Conservation (phyloP, 192 early-diverging fungal genomes). For the Rhizophagus clarus region DNA sequence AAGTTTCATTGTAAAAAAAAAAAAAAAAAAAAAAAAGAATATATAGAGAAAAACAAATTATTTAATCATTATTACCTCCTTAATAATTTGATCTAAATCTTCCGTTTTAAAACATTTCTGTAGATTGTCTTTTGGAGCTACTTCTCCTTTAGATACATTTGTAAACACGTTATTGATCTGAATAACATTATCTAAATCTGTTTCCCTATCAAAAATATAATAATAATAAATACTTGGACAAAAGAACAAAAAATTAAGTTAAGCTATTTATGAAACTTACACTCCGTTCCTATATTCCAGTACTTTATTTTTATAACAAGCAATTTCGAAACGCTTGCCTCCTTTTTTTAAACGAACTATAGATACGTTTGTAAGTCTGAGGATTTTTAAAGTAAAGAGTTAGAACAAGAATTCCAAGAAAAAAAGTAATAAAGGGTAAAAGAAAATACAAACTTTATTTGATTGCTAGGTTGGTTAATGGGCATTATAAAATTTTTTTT, state of each 20-base stretch:
- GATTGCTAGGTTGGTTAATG: constrained; percentile 31
- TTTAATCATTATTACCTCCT: constrained; percentile 48
- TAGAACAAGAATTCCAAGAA: background rate
- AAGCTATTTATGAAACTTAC: constrained; percentile 48
- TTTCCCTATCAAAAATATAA: constrained; percentile 64
- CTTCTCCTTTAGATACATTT: constrained; percentile 97
- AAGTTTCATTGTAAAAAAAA: background rate
- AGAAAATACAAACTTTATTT: constrained; percentile 25
- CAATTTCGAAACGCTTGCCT: constrained; percentile 97
- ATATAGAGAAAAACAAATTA: background rate
- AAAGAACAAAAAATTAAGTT: background rate
- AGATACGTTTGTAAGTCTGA: constrained; percentile 92
- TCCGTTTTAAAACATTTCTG: constrained; percentile 87
- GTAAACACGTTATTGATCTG: constrained; percentile 92
- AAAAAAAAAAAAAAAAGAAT: too few species aligned
- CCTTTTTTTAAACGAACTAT: constrained; percentile 94
- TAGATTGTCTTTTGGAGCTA: constrained; percentile 88
- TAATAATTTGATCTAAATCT: constrained; percentile 77
- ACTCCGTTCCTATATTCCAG: constrained; percentile 91
- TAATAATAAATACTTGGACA: background rate
- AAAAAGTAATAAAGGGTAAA: background rate
- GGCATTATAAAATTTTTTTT: constrained; percentile 10
- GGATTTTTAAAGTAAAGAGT: background rate
- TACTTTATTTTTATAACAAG: constrained; percentile 99
- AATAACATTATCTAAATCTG: constrained; percentile 94